Percentiles rank a stretch among this genome's conserved stretches.
phyloP scores from a whole-genome alignment of 306 rosid species.

The Medicago truncatula region DNA sequence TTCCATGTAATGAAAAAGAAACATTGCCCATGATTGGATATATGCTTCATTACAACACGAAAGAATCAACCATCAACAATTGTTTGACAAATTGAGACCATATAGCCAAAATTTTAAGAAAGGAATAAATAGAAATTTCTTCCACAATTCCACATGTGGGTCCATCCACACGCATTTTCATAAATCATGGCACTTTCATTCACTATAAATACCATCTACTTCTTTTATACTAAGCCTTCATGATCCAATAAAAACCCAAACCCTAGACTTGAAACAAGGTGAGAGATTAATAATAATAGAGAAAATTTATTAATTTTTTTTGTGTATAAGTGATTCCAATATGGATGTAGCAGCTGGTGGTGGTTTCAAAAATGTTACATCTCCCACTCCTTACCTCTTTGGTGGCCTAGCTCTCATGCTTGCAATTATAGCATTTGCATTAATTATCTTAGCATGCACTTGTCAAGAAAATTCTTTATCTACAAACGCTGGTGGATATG shows the following conservation, averaged over 20 bases:
- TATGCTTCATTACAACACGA: constrained; percentile 25
- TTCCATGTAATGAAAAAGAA: constrained; percentile 9
- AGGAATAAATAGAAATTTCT: constrained; percentile 39
- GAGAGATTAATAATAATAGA: constrained; percentile 7
- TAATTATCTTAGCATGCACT: constrained; percentile 65
- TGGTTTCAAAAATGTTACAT: constrained; percentile 45
- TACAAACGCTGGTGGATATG: neutral
- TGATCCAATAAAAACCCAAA: neutral
- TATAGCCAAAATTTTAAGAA: constrained; percentile 22
- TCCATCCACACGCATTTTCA: constrained; percentile 19
- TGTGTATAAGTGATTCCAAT: constrained; percentile 33
- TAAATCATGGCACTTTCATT: neutral
- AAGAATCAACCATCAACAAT: constrained; percentile 37
- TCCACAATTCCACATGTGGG: constrained; percentile 31
- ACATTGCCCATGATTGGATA: constrained; percentile 27
- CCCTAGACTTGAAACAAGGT: neutral
- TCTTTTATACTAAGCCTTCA: neutral
- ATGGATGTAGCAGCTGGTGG: constrained; percentile 36
- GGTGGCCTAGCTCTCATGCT: constrained; percentile 65
- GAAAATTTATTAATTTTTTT: neutral
- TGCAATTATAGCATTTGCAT: constrained; percentile 58
- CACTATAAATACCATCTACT: constrained; percentile 8
- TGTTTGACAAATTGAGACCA: constrained; percentile 6
- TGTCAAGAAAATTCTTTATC: constrained; percentile 29
- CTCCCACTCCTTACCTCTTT: constrained; percentile 73